Evolutionary conservation across 176 grass and related monocot genomes (phyloP), one percentile per base, ranked within the genome.

Genomic region (Miscanthus lutarioriparius): DNA sequence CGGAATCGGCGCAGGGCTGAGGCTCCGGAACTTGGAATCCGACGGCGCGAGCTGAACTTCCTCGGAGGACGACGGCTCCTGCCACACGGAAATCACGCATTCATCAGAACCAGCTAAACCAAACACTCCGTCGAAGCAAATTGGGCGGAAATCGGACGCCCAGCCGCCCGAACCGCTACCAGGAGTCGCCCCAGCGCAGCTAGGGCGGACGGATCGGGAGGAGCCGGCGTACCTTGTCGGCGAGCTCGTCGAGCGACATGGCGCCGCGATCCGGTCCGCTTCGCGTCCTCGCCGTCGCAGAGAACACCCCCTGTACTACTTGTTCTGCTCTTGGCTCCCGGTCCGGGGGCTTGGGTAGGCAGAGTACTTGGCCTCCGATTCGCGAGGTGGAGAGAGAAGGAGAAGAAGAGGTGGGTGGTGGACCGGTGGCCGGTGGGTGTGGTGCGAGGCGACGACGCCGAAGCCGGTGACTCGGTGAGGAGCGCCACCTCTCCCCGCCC

Each of bases 241-340:
- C 38, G 33, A 78, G 84, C 38, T 90, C 89, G 80, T 86, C 89
- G 61, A 87, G 61, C 84, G 84, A 82, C 88, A 90, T 74, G 88
- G 67, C 79, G 44, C 56, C 83, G 83, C 56, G 83, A 90, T 90
- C 83, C 72, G 37, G 82, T 4, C 28, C 53, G 54, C 75, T 62
- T 9, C 11, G 25, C 70, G 43, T 62, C 28, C 66, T 22, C 26
- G 58, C 22, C 63, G 87, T 4, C 25, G 72, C 43, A 7, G 28
- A 64, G 13, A 68, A 19, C 56, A 39, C 47, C 0, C 19, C 12
- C 75, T 43, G 64, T 59, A 23, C 54, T n/a, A 7, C 71, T 47
- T 1, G 81, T 10, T 22, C 65, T 8, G 2, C 74, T 1, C 26
- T 1, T 47, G 20, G 35, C 28, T 40, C 65, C 7, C 26, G 71